Base-by-base conservation (phyloP, 805 yeast species). In the Saccharomycopsis sp. region DNA sequence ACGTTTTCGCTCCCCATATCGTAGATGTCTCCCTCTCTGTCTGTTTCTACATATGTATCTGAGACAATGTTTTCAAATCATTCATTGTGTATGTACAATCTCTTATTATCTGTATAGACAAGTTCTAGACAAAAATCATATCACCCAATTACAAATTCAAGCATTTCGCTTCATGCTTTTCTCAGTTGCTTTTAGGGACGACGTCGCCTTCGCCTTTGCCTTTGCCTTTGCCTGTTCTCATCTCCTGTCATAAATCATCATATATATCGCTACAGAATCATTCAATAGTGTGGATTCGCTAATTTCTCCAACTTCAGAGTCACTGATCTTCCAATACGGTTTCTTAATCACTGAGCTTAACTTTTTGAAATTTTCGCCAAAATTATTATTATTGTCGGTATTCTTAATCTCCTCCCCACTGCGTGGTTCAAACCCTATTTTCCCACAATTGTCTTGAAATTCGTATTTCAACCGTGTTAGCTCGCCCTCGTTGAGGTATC, bases 261-360 rank as follows among this genome's bases (percentile, higher is more conserved):
- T 75, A 61, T 90, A 90, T 1, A 78, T 96, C n/a, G 84, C 86
- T 23, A 76, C 68, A 24, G 76, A 75, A 55, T 87, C 95, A 44
- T 64, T 67, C 34, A 85, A 63, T 1, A 89, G 84, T 13, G 79
- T 77, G 0, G 65, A 61, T 2, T 65, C 57, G 9, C 74, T 67
- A 6, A 72, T 78, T 58, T 88, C 96, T 31, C 75, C 63, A 3
- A 85, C 77, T 24, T 65, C 67, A 2, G 84, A 68, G 62, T 93
- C 97, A 50, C 94, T 85, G 27, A 89, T 76, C 51, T 85, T 72
- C 97, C 97, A 90, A 55, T 70, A 84, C 16, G 90, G 88, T 36
- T 72, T 63, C 45, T 75, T 77, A 2, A 69, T 56, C 14, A 75
- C 66, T 14, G 80, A 70, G 3, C 78, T 74, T 8, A 82, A 63